A percentile compares a stretch with the other conserved stretches of the same genome.
These are phyloP conservation scores for Phytophthora tentaculata DNA, from an alignment of 352 stramenopile genomes.

Conservation along the genomic window DNA sequence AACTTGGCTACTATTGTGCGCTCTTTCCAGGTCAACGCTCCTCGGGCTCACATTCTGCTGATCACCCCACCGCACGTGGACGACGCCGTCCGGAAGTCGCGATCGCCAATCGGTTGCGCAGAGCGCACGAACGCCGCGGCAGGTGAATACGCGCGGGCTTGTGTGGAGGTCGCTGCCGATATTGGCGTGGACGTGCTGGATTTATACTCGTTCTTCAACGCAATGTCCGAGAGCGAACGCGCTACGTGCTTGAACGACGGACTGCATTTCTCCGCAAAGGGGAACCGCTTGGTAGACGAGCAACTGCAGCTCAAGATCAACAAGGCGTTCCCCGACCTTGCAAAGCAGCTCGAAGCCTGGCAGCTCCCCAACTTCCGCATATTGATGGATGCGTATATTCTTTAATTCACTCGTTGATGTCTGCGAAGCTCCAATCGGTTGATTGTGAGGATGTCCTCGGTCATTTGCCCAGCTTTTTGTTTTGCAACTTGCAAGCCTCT, in stretches of 20 bases:
- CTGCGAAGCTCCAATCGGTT: background rate
- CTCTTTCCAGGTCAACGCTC: slow-evolving; percentile 17
- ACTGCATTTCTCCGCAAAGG: slow-evolving; percentile 57
- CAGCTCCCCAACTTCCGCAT: slow-evolving; percentile 45
- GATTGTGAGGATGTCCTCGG: background rate
- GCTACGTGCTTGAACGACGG: slow-evolving; percentile 53
- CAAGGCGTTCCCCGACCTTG: slow-evolving; percentile 29
- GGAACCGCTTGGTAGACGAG: slow-evolving; percentile 54
- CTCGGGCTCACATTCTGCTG: slow-evolving; percentile 48
- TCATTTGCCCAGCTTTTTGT: background rate
- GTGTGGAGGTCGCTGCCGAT: slow-evolving; percentile 42
- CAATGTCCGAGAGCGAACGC: slow-evolving; percentile 34
- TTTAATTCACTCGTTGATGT: background rate
- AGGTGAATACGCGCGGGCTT: slow-evolving; percentile 52
- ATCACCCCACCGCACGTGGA: slow-evolving; percentile 68
- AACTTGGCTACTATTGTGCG: slow-evolving; percentile 51
- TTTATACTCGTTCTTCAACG: slow-evolving; percentile 57
- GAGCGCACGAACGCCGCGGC: slow-evolving; percentile 54
- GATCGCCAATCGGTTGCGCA: slow-evolving; percentile 16
- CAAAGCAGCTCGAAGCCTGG: slow-evolving; percentile 38
- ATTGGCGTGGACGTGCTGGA: slow-evolving; percentile 46
- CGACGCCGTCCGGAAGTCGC: slow-evolving; percentile 35
- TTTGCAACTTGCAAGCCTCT: background rate
- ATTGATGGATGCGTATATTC: slow-evolving; percentile 29
- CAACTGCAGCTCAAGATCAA: slow-evolving; percentile 45